Evolutionary conservation across 108 stramenopile genomes (phyloP).

Genomic region (Discostella pseudostelligera): DNA sequence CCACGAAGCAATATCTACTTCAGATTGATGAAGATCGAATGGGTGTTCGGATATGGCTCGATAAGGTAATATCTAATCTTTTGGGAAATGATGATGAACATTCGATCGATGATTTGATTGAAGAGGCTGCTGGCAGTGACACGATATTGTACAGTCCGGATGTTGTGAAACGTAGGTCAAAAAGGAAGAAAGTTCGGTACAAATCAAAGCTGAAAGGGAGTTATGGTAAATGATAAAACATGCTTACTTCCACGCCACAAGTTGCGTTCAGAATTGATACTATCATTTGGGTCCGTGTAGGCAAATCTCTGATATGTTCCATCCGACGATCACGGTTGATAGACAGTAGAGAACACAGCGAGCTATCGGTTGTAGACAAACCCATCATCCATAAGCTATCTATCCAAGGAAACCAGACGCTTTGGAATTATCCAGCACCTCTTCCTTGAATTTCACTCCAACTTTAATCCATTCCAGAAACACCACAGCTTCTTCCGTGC

Average conservation of each 20-base stretch:
- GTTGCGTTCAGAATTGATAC: too few relatives aligned
- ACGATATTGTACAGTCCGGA: conserved; percentile 50
- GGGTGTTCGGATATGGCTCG: conserved; percentile 49
- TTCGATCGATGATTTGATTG: neutral
- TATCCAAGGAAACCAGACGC: conserved; percentile 43
- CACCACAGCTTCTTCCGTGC: conserved; percentile 68
- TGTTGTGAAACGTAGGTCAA: conserved; percentile 21
- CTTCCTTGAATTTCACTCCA: conserved; percentile 72
- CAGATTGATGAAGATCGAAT: conserved; percentile 46
- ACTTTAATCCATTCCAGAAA: conserved; percentile 82
- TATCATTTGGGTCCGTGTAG: too few relatives aligned
- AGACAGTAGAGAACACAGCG: too few relatives aligned
- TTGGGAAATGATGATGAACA: neutral
- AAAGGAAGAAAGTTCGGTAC: conserved; percentile 19
- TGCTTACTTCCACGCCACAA: too few relatives aligned
- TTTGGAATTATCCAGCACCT: conserved; percentile 61
- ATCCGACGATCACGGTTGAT: too few relatives aligned
- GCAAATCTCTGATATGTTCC: too few relatives aligned
- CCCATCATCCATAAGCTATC: too few relatives aligned
- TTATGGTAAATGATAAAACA: too few relatives aligned
- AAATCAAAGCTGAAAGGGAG: too few relatives aligned
- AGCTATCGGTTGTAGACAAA: too few relatives aligned
- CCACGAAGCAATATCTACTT: conserved; percentile 43
- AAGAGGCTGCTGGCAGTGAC: conserved; percentile 41
- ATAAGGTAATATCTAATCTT: conserved; percentile 8